Evolutionary conservation across 2,329 filamentous ascomycete genomes (phyloP).

Genomic region (Pyrenophora graminea): DNA sequence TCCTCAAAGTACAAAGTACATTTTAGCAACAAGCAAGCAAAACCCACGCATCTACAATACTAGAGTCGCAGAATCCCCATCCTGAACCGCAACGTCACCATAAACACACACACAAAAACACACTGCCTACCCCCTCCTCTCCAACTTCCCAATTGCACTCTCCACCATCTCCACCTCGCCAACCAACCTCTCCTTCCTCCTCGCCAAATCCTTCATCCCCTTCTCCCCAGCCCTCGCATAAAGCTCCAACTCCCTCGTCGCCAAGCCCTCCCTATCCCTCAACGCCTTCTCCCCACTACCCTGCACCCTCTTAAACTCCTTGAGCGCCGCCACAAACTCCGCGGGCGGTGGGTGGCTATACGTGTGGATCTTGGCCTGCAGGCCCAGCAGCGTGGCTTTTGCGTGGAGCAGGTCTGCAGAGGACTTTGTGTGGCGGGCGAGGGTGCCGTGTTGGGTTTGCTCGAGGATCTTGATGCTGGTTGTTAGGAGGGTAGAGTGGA

Average conservation of each 20-base stretch:
- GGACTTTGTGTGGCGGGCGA: constrained; percentile 48
- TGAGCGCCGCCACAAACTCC: constrained; percentile 37
- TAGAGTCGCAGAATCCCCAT: too few relatives aligned
- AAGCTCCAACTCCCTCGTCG: constrained; percentile 40
- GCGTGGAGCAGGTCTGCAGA: constrained; percentile 50
- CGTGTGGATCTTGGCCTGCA: constrained; percentile 46
- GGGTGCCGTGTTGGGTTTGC: constrained; percentile 52
- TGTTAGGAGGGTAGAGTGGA: constrained; percentile 46
- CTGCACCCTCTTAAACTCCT: constrained; percentile 37
- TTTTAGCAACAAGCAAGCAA: too few relatives aligned
- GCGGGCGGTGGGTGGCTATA: constrained; percentile 32
- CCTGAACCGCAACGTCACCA: too few relatives aligned
- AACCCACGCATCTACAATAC: too few relatives aligned
- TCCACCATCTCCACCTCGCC: constrained; percentile 27
- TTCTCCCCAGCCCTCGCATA: constrained; percentile 44
- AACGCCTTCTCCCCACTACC: constrained; percentile 36
- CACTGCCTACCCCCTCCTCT: not conserved
- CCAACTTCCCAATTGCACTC: constrained; percentile 6
- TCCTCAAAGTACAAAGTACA: too few relatives aligned
- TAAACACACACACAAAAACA: not conserved
- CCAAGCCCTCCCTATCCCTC: constrained; percentile 38
- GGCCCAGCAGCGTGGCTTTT: constrained; percentile 49
- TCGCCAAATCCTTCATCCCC: constrained; percentile 47
- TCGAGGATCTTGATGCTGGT: constrained; percentile 51
- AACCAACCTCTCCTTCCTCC: constrained; percentile 38